These are phyloP conservation scores for Fusarium sp. DNA, from an alignment of 2,329 filamentous ascomycete genomes.

Conservation along the genomic window DNA sequence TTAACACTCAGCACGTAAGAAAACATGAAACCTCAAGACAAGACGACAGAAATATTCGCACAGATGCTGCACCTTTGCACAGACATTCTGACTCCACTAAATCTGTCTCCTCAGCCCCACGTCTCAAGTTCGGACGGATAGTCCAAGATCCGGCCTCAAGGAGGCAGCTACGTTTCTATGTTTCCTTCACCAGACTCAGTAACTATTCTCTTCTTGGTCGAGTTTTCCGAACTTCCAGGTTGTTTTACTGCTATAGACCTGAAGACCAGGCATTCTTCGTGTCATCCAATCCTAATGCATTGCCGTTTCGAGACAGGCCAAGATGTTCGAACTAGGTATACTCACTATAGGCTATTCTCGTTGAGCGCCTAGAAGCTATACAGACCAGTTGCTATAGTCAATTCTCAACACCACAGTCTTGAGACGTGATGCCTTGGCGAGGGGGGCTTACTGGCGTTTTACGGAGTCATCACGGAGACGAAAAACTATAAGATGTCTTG, in stretches of 20 bases:
- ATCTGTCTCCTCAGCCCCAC: background rate
- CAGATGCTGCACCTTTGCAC: background rate
- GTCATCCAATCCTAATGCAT: background rate
- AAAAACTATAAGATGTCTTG: slow-evolving; percentile 13
- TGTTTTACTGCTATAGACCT: background rate
- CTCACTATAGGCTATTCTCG: background rate
- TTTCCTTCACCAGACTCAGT: background rate
- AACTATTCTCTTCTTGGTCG: background rate
- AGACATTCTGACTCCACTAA: background rate
- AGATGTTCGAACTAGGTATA: background rate
- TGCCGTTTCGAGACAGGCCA: background rate
- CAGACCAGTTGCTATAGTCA: background rate
- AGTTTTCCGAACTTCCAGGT: background rate
- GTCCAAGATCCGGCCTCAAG: background rate
- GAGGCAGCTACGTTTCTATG: background rate
- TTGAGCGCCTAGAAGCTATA: background rate
- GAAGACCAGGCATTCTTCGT: background rate
- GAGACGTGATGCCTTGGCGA: slow-evolving; percentile 2
- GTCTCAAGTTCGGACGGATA: slow-evolving; percentile 2
- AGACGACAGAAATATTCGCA: background rate
- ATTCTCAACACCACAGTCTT: background rate
- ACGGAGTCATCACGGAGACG: background rate
- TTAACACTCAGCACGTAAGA: slow-evolving; percentile 1
- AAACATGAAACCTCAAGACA: background rate
- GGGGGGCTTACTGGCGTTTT: background rate